Evolutionary conservation across 2,329 filamentous ascomycete species (phyloP), one percentile per base, ranked within the genome.

Genomic region (Botryotinia calthae): DNA sequence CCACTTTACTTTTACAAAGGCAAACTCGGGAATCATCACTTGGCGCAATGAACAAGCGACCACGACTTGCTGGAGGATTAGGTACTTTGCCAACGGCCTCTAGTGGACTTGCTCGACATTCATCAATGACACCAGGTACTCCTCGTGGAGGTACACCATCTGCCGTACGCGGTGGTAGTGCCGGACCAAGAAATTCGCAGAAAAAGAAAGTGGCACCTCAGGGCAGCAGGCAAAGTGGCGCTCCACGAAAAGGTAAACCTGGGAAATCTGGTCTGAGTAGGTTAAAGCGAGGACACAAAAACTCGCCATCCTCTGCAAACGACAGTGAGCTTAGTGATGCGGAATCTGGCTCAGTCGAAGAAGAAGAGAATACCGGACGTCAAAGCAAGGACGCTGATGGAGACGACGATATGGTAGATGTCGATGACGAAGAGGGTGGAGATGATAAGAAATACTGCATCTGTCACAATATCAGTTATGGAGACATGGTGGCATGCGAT

Each of bases 401-500:
- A 77, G 87, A 87, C 42, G 86, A 86, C 72, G 86, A 84, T 14
- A 85, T 89, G 72, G 82, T 85, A 77, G 80, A 85, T 81, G 76
- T 82, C 25, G 90, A 91, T 46, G 91, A 93, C 67, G 91, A 93
- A 72, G 91, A 91, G 59, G 90, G 89, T 71, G 90, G 91, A 75
- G 92, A 94, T 82, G 91, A 92, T 80, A 93, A 84, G 73, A 85
- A 93, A 81, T 96, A 96, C 83, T 96, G 93, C 83, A 86, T 91
- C 44, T 96, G 93, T 82, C 91, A 95, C 81, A 92, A 92, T 78
- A 91, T 95, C 76, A 94, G 91, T 82, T 94, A 93, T 79, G 93
- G 93, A 74, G 91, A 95, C 79, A 96, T 96, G 93, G 93, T 96
- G 75, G 93, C 92, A 44, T 96, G 93, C 83, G 93, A 96, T 84